Evolutionary conservation across 2,329 filamentous ascomycete genomes (phyloP).

Genomic region (Chalara sp.): DNA sequence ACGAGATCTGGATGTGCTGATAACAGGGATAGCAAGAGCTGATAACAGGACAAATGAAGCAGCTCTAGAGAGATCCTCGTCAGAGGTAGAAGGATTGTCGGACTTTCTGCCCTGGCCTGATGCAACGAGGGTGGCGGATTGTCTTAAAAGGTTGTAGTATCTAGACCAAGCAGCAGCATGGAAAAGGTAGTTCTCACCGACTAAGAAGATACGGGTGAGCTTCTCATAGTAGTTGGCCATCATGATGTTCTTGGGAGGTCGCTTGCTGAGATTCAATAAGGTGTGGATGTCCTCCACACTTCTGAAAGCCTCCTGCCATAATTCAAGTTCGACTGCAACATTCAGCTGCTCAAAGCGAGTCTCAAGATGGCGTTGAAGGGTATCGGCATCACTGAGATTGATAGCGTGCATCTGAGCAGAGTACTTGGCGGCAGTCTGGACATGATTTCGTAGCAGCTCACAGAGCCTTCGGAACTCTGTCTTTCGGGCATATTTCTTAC

Average conservation of each 20-base stretch:
- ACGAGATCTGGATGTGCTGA: conserved; percentile 93
- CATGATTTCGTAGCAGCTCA: conserved; percentile 95
- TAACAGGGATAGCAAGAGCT: conserved; percentile 95
- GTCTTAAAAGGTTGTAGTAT: conserved; percentile 93
- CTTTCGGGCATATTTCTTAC: conserved; percentile 95
- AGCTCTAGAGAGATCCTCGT: conserved; percentile 86
- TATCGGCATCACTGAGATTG: conserved; percentile 96
- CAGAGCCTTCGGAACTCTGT: conserved; percentile 98
- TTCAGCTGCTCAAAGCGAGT: conserved; percentile 98
- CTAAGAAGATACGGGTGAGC: conserved; percentile 94
- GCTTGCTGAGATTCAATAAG: conserved; percentile 93
- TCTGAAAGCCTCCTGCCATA: conserved; percentile 99
- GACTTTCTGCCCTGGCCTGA: conserved; percentile 85
- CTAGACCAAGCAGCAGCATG: conserved; percentile 95
- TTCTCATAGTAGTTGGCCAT: conserved; percentile 99
- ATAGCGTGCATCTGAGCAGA: conserved; percentile 99
- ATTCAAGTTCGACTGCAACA: conserved; percentile 92
- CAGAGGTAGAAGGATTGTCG: conserved; percentile 84
- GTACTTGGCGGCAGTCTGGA: conserved; percentile 98
- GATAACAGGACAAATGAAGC: conserved; percentile 94
- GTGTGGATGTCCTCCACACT: conserved; percentile 99
- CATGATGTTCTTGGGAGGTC: conserved; percentile 97
- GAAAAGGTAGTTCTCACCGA: conserved; percentile 99
- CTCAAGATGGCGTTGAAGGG: conserved; percentile 92
- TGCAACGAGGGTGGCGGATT: conserved; percentile 77